phyloP scores from a whole-genome alignment of 2,329 filamentous ascomycete species.

The Thielaviopsis musarum region DNA sequence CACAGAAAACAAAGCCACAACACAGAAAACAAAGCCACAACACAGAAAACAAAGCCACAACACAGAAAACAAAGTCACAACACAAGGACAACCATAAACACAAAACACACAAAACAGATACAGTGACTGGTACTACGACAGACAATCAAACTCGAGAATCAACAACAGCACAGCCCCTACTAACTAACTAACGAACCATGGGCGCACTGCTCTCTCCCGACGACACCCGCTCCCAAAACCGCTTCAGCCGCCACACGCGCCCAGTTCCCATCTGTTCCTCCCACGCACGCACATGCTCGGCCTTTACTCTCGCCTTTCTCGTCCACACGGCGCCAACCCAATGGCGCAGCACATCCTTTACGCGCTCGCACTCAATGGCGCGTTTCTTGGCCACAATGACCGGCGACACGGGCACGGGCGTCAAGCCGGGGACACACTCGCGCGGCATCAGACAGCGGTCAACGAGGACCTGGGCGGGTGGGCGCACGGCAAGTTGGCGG shows the following conservation, averaged over 20 bases:
- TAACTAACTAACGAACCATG: too few species aligned
- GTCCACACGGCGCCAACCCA: conserved; percentile 47
- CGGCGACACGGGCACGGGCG: conserved; percentile 32
- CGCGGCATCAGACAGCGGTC: conserved; percentile 46
- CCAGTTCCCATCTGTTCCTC: conserved; percentile 37
- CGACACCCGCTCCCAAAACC: conserved; percentile 47
- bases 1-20: too few species aligned
- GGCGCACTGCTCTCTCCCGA: too few species aligned
- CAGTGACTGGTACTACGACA: too few species aligned
- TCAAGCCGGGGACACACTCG: conserved; percentile 39
- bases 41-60: too few species aligned
- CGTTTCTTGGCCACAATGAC: conserved; percentile 44
- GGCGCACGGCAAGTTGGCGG: conserved; percentile 41
- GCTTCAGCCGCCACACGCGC: conserved; percentile 42
- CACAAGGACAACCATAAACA: too few species aligned
- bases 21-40: too few species aligned
- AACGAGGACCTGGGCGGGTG: conserved; percentile 42
- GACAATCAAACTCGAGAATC: too few species aligned
- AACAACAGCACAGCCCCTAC: too few species aligned
- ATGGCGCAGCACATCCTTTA: conserved; percentile 48
- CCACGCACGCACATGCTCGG: conserved; percentile 28
- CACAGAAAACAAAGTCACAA: too few species aligned
- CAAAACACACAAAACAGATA: too few species aligned
- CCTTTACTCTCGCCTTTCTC: conserved; percentile 32
- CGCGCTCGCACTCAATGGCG: conserved; percentile 46